Percentiles rank a stretch among this genome's conserved stretches.
Conservation (phyloP, 352 stramenopile species). For the Globisporangium polare region DNA sequence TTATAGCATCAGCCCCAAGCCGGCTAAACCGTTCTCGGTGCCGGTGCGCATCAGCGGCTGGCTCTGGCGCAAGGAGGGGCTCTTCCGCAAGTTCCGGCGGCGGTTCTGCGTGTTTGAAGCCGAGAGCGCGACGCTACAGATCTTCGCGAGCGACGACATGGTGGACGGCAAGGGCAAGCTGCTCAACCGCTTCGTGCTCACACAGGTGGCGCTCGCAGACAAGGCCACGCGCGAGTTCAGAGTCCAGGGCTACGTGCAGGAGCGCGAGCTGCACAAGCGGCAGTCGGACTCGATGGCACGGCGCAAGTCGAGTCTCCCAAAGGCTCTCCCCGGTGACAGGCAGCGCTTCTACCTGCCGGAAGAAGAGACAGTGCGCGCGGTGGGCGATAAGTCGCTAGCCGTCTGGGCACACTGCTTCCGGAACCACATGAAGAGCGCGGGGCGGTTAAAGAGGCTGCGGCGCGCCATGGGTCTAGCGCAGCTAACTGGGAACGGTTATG, state of each 20-base stretch:
- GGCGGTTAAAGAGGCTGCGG: constrained; percentile 2
- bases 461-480: neutral
- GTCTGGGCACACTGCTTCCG: constrained; percentile 68
- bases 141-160: constrained; percentile 47
- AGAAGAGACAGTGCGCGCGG: constrained; percentile 39
- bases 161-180: constrained; percentile 26
- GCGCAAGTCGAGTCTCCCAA: constrained; percentile 19
- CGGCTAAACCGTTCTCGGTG: constrained; percentile 16
- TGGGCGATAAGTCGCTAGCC: constrained; percentile 36
- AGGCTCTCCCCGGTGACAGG: constrained; percentile 25
- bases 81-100: constrained; percentile 35
- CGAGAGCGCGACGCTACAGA: constrained; percentile 26
- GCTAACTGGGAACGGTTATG: neutral
- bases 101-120: constrained; percentile 65
- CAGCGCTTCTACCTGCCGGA: constrained; percentile 40
- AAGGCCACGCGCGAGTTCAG: constrained; percentile 22
- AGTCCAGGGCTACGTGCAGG: constrained; percentile 31
- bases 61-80: constrained; percentile 49
- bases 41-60: constrained; percentile 45
- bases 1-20: neutral
- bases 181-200: constrained; percentile 38
- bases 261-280: constrained; percentile 44
- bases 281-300: constrained; percentile 35
- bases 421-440: constrained; percentile 55
- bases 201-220: constrained; percentile 37